Base-by-base conservation (phyloP, 2,329 filamentous ascomycete genomes). In the Parafenestella ontariensis region DNA sequence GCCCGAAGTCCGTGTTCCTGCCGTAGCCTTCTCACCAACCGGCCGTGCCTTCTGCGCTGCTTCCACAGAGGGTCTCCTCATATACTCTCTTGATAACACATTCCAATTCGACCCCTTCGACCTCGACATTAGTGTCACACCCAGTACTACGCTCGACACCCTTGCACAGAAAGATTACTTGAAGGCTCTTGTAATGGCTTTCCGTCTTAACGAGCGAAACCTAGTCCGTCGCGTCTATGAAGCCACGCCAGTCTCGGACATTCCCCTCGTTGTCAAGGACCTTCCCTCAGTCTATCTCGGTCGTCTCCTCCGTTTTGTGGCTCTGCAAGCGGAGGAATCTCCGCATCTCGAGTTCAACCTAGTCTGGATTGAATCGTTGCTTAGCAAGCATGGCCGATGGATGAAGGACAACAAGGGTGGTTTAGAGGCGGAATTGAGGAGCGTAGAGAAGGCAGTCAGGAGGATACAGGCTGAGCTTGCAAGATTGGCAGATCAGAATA, bases 261-360 rank as follows among this genome's bases (percentile, higher is more conserved):
- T 98, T 42, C 71, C 85, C 0, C 85, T 96, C 8, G 87, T 96
- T 0, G 90, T 96, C 21, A 87, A 86, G 47, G 86, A 89, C 28
- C 79, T 97, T 33, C 95, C 95, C 1, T 83, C 85, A 0, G 90
- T 97, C 24, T 99, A 99, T 75, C 87, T 99, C 5, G 86, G 90
- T 24, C 87, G 91, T 3, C 81, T 98, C 11, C 82, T 99, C 45
- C 89, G 92, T 41, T 96, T 96, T 62, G 89, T 98, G 6, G 92
- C 92, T 2, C 84, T 89, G 9, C 91, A 96, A 69, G 90, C 91
- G 1, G 94, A 98, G 67, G 88, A 94, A 71, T 93, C 89, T 1
- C 94, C 93, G 1, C 94, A 97, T 79, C 84, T 99, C 4, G 95
- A 99, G 77, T 96, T 98, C 77, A 96, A 95, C 68, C 80, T 99